Base-by-base conservation (phyloP, 1,139 yeast species). In the Candida buenavistaensis region DNA sequence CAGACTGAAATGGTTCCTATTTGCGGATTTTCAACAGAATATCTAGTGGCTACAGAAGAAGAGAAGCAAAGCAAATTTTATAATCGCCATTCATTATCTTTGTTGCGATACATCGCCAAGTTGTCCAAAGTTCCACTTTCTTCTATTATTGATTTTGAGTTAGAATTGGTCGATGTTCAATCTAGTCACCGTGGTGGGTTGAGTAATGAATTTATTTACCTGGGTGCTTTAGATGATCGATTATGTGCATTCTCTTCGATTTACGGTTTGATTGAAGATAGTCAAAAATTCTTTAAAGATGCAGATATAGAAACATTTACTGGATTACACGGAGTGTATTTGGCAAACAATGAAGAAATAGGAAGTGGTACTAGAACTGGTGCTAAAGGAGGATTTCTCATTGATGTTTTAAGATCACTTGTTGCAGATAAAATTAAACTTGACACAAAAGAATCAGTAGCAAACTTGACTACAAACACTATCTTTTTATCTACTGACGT, bases 151-250 rank as follows among this genome's bases (percentile, higher is more conserved):
- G 81, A 77, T 43, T 51, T 81, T 51, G 88, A 81, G 44, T 60
- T 80, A 45, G 86, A 81, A 45, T 52, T 81, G 36, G 80, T 68
- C 44, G 87, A 80, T 48, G 75, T 76, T n/a, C 86, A 80, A 52
- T 68, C 67, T 50, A 85, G 84, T 35, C 55, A 72, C 11, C 54
- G 72, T 39, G 86, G 85, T 37, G 87, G 88, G 3, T 56, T 80
- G 41, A 66, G 70, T 36, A 65, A 71, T 39, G 87, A 81, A 42
- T 80, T 80, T 51, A 55, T 81, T 28, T 78, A 68, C 52, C 82
- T 82, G 15, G 85, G 87, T 28, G 64, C 87, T 48, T 57, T 80
- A 28, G 88, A 81, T 50, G 88, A 81, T 57, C 63, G 86, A 51
- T 59, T 80, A 39, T 80, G 86, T 55, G 74, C 82, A 2, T 81